Base-by-base conservation (phyloP, 1,139 yeast genomes). In the Keqinozyma sinolaborantium region DNA sequence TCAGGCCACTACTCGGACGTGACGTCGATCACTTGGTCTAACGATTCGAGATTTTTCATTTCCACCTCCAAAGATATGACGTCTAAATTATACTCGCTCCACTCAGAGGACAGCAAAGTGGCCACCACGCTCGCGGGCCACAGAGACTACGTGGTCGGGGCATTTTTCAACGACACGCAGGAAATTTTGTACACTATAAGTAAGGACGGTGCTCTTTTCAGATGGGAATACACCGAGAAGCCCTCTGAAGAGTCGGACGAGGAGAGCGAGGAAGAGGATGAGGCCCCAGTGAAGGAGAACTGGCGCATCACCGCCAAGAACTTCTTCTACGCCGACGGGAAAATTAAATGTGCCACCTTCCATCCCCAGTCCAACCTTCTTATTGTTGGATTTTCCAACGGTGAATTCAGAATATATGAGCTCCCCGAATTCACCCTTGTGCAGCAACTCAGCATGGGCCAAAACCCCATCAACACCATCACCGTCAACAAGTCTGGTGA, bases 1-100 rank as follows among this genome's bases (percentile, higher is more conserved):
- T 87, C 97, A 2, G 99, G 98, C 16, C 98, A 92, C 60, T 88
- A 81, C 54, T 80, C 81, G 32, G 95, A 86, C 43, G 79, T 94
- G 16, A 73, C 79, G 1, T 77, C 86, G 5, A 59, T 92, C 7
- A 72, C 85, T 4, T 92, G 98, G 98, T 86, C 97, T 0, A 72
- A 70, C 23, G 98, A 92, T 57, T 85, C 95, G 4, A 70, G 96
- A 45, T 92, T 88, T 53, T 74, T 92, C 50, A 65, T 92, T 26
- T 78, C 96, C 3, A 74, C 95, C 1, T 84, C 96, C 15, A 86
- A 85, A 52, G 99, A 92, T 61, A 70, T 92, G 73, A 84, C 97
- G 0, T 79, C 95, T 1, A 75, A 90, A 45, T 73, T 94, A n/a
- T 90, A 79, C 60, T 87, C 97, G 1, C 63, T 92, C 28, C 65